Conservation (phyloP, 352 stramenopile genomes). For the Phytophthora capsici region DNA sequence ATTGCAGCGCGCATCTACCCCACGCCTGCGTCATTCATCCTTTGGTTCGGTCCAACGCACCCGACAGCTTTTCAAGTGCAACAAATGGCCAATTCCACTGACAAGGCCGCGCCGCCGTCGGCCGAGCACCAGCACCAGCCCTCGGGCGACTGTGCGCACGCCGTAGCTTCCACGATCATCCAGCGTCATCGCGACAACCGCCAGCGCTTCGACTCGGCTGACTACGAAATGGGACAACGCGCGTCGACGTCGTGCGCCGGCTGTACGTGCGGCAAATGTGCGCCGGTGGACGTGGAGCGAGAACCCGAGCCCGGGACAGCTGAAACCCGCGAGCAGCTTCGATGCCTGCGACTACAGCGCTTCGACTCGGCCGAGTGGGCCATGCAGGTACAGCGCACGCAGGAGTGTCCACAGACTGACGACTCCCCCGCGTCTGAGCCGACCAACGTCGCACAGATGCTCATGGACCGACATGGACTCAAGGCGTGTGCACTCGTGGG, state of each 20-base stretch:
- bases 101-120: constrained; percentile 11
- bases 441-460: constrained; percentile 52
- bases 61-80: neutral
- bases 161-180: constrained; percentile 55
- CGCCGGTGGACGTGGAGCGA: constrained; percentile 36
- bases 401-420: constrained; percentile 13
- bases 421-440: constrained; percentile 4
- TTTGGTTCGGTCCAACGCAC: constrained; percentile 20
- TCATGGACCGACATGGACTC: constrained; percentile 68
- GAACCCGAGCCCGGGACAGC: constrained; percentile 45
- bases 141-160: constrained; percentile 22
- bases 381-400: constrained; percentile 42
- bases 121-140: constrained; percentile 25
- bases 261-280: constrained; percentile 33
- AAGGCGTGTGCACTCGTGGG: constrained; percentile 55
- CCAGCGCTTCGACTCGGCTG: constrained; percentile 80
- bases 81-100: constrained; percentile 26
- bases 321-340: constrained; percentile 49
- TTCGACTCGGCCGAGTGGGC: constrained; percentile 83
- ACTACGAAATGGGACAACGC: constrained; percentile 59
- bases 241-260: constrained; percentile 29
- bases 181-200: constrained; percentile 57
- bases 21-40: constrained; percentile 20
- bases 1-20: constrained; percentile 1
- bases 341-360: constrained; percentile 62